phyloP scores from a whole-genome alignment of 2,329 filamentous ascomycete genomes.

The Hypoxylon sp. region DNA sequence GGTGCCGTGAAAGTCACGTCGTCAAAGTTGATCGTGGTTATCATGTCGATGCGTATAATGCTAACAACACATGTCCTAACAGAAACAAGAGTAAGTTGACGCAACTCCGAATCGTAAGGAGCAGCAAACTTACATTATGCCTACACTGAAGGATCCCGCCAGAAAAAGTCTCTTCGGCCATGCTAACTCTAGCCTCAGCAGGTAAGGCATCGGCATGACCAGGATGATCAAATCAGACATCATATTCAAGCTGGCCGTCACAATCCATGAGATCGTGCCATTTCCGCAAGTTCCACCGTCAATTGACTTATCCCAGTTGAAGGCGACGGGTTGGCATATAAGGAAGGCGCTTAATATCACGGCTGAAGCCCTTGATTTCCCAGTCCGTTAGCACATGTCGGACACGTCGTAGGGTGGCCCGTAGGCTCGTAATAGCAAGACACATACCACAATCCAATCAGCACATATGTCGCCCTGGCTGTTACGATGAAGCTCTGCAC shows the following conservation, averaged over 20 bases:
- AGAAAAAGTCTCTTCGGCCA: slow-evolving; percentile 45
- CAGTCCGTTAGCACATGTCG: neutral
- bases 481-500: slow-evolving; percentile 39
- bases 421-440: neutral
- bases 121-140: slow-evolving; percentile 49
- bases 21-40: slow-evolving; percentile 47
- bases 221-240: slow-evolving; percentile 47
- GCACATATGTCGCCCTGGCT: slow-evolving; percentile 36
- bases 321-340: slow-evolving; percentile 50
- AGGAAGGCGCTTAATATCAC: slow-evolving; percentile 45
- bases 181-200: slow-evolving; percentile 45
- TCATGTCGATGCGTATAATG: slow-evolving; percentile 48
- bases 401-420: neutral
- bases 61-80: slow-evolving; percentile 37
- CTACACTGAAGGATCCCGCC: slow-evolving; percentile 46
- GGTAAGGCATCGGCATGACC: slow-evolving; percentile 45
- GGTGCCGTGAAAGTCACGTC: slow-evolving; percentile 49
- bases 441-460: slow-evolving; percentile 40
- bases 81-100: no score
- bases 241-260: slow-evolving; percentile 47
- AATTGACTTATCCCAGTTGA: slow-evolving; percentile 48
- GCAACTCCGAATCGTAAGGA: no score
- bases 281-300: slow-evolving; percentile 47
- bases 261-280: slow-evolving; percentile 43
- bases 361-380: slow-evolving; percentile 32